Percentiles rank a stretch among this genome's conserved stretches.
Conservation (phyloP, 176 grass and related monocot species). For the Carex pumila region DNA sequence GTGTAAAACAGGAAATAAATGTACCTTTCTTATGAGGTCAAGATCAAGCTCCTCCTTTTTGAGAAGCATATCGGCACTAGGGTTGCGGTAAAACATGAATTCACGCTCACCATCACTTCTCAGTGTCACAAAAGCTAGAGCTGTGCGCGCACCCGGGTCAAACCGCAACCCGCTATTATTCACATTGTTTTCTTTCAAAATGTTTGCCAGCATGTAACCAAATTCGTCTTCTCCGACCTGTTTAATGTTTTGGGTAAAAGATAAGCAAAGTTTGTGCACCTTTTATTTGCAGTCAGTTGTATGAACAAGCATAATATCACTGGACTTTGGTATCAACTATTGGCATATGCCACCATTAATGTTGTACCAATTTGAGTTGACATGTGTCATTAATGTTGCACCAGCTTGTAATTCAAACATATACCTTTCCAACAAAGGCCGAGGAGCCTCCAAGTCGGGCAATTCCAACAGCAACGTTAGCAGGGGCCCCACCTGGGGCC, state of each 20-base stretch:
- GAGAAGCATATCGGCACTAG: slow-evolving; percentile 98
- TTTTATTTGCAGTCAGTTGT: neutral
- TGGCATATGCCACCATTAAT: neutral
- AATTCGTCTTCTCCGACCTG: slow-evolving; percentile 99
- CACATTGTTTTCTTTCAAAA: slow-evolving; percentile 92
- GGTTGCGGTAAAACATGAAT: slow-evolving; percentile 99
- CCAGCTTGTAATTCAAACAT: neutral
- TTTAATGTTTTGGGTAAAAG: slow-evolving; percentile 6
- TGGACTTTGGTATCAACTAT: neutral
- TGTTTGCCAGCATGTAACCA: slow-evolving; percentile 86
- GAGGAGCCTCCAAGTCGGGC: slow-evolving; percentile 84
- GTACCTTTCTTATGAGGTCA: slow-evolving; percentile 84
- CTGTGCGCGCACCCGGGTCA: slow-evolving; percentile 85
- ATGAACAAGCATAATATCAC: neutral
- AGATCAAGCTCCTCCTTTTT: slow-evolving; percentile 87
- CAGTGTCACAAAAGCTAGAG: slow-evolving; percentile 95
- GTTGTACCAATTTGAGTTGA: neutral
- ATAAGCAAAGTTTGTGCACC: neutral
- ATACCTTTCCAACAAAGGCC: slow-evolving; percentile 95
- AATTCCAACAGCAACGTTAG: slow-evolving; percentile 94
- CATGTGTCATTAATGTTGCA: neutral
- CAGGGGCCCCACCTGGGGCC: slow-evolving; percentile 82
- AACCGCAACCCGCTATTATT: slow-evolving; percentile 79
- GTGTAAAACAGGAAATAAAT: neutral
- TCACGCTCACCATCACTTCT: slow-evolving; percentile 82